Evolutionary conservation across 768 basidiomycete species (phyloP).

Genomic region (Sarcodon aspratus): DNA sequence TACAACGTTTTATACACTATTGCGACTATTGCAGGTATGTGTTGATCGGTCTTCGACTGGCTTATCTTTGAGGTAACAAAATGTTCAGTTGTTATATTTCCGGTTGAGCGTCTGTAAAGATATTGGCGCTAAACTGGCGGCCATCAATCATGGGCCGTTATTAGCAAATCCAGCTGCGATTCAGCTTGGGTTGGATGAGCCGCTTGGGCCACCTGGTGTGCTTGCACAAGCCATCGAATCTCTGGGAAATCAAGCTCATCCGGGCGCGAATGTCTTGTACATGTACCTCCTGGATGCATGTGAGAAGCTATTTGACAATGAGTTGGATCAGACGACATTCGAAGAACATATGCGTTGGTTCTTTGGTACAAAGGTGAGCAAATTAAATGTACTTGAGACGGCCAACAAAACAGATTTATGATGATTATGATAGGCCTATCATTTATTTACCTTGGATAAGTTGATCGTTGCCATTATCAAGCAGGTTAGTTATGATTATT

Average conservation of each 20-base stretch:
- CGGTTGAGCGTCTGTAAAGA: constrained; percentile 81
- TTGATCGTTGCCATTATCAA: constrained; percentile 82
- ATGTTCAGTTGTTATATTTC: constrained; percentile 69
- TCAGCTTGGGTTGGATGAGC: constrained; percentile 77
- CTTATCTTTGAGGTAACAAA: background rate
- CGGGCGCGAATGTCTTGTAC: constrained; percentile 59
- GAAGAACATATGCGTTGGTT: constrained; percentile 96
- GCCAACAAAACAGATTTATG: constrained; percentile 12
- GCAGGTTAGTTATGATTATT: constrained; percentile 45
- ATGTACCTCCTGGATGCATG: constrained; percentile 81
- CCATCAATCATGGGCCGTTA: constrained; percentile 51
- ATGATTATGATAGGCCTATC: constrained; percentile 55
- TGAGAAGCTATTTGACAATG: constrained; percentile 89
- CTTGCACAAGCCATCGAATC: constrained; percentile 58
- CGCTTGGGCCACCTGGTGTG: constrained; percentile 59
- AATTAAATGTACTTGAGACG: constrained; percentile 7
- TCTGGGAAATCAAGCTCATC: constrained; percentile 33
- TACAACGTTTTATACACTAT: constrained; percentile 82
- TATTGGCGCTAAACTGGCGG: constrained; percentile 60
- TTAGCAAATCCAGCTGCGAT: constrained; percentile 75
- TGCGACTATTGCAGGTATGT: constrained; percentile 81
- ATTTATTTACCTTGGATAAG: constrained; percentile 90
- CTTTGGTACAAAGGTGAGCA: constrained; percentile 69
- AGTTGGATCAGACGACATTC: constrained; percentile 84
- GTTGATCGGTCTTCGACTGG: constrained; percentile 2